Conservation (phyloP, 306 rosid genomes). For the Citrullus colocynthis region DNA sequence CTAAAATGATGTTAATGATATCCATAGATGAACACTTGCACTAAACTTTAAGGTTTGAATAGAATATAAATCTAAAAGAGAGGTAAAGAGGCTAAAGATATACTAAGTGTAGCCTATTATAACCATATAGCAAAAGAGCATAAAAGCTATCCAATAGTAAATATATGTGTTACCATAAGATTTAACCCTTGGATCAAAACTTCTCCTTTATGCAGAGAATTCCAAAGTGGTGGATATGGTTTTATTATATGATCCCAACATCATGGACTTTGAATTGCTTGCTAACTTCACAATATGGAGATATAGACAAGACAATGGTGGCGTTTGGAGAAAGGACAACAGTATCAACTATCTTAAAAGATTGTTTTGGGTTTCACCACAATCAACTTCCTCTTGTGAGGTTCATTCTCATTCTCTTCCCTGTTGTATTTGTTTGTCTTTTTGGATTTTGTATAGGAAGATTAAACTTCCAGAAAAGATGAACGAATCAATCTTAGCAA, state of each 20-base stretch:
- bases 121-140: too few relatives aligned
- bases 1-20: background rate
- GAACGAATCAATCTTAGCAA: background rate
- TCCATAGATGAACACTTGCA: too few relatives aligned
- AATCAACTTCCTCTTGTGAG: conserved; percentile 20
- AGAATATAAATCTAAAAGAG: too few relatives aligned
- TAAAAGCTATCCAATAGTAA: too few relatives aligned
- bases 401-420: conserved; percentile 21
- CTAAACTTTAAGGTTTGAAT: too few relatives aligned
- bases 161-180: too few relatives aligned
- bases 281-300: conserved; percentile 48
- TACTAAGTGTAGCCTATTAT: too few relatives aligned
- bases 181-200: too few relatives aligned
- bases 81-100: too few relatives aligned
- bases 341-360: conserved; percentile 19
- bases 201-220: conserved; percentile 23
- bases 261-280: conserved; percentile 35
- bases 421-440: conserved; percentile 14
- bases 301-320: conserved; percentile 14
- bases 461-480: conserved; percentile 25
- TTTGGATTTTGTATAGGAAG: conserved; percentile 21
- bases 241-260: conserved; percentile 20
- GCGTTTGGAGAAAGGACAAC: conserved; percentile 20
- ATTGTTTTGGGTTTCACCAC: conserved; percentile 30
- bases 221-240: conserved; percentile 49